Conservation (phyloP, 306 rosid species). For the Trifolium repens region DNA sequence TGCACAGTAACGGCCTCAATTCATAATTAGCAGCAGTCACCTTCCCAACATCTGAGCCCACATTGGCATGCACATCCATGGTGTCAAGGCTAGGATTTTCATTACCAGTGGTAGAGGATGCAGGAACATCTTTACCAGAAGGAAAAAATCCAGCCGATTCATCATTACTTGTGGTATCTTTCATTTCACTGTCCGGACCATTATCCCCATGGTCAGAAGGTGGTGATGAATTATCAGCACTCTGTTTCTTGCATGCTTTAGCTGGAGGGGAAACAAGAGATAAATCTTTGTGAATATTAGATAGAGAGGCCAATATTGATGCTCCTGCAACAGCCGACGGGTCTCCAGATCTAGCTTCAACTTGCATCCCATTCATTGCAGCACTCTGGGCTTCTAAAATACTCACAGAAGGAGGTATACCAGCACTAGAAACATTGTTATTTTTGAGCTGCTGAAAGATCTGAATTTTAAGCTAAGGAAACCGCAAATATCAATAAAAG, state of each 20-base stretch:
- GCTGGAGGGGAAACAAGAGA: constrained; percentile 64
- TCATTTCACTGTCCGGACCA: constrained; percentile 58
- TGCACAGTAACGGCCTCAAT: constrained; percentile 62
- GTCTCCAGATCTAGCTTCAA: constrained; percentile 85
- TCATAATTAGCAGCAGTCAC: constrained; percentile 51
- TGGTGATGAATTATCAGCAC: constrained; percentile 56
- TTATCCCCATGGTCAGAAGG: constrained; percentile 62
- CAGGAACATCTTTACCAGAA: constrained; percentile 58
- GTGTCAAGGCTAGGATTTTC: constrained; percentile 61
- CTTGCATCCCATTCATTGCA: constrained; percentile 71
- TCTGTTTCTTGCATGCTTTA: constrained; percentile 65
- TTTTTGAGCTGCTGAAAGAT: constrained; percentile 81
- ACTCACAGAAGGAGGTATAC: constrained; percentile 69
- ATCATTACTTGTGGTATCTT: constrained; percentile 55
- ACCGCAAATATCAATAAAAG: constrained; percentile 27
- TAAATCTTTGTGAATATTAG: constrained; percentile 67
- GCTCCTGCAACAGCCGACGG: constrained; percentile 82
- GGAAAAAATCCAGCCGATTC: constrained; percentile 56
- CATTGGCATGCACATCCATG: constrained; percentile 58
- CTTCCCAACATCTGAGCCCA: constrained; percentile 57
- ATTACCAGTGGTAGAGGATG: constrained; percentile 55
- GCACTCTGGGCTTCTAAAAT: constrained; percentile 80
- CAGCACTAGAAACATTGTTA: constrained; percentile 60
- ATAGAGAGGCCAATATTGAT: constrained; percentile 77
- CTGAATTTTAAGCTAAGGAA: constrained; percentile 62